These are phyloP conservation scores for Epipyxis sp. DNA, from an alignment of 108 stramenopile species.

Conservation along the genomic window DNA sequence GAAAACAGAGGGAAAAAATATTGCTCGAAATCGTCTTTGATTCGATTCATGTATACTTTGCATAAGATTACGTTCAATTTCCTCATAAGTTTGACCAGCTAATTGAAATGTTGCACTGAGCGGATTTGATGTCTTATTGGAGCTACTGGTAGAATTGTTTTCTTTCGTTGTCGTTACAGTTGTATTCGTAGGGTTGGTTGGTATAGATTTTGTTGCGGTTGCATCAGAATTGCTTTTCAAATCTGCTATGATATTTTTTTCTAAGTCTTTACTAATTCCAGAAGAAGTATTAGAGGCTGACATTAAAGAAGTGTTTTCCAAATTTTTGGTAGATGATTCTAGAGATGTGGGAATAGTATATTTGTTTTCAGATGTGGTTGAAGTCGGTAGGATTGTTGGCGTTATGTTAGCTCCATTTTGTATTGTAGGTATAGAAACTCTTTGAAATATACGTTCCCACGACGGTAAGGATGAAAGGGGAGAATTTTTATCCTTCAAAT, in stretches of 20 bases:
- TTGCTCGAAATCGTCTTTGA: not conserved
- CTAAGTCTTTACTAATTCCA: not conserved
- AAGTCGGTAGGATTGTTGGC: no score
- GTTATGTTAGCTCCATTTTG: no score
- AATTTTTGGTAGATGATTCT: no score
- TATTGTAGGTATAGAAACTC: no score
- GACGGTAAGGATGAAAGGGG: no score
- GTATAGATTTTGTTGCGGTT: not conserved
- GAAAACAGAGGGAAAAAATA: not conserved
- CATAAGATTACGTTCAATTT: conserved; percentile 14
- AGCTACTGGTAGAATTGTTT: not conserved
- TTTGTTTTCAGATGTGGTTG: no score
- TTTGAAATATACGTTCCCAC: no score
- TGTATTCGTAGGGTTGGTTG: not conserved
- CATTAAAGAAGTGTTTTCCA: not conserved
- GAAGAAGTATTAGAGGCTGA: not conserved
- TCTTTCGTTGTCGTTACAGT: not conserved
- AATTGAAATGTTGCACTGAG: not conserved
- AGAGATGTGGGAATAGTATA: no score
- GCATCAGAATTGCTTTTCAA: not conserved
- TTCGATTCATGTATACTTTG: conserved; percentile 19
- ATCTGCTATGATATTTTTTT: not conserved
- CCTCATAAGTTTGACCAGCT: not conserved
- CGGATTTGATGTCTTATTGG: not conserved
- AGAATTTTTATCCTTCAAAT: no score